These are phyloP conservation scores for Casuarina cunninghamiana DNA, from an alignment of 306 rosid genomes.

Conservation along the genomic window DNA sequence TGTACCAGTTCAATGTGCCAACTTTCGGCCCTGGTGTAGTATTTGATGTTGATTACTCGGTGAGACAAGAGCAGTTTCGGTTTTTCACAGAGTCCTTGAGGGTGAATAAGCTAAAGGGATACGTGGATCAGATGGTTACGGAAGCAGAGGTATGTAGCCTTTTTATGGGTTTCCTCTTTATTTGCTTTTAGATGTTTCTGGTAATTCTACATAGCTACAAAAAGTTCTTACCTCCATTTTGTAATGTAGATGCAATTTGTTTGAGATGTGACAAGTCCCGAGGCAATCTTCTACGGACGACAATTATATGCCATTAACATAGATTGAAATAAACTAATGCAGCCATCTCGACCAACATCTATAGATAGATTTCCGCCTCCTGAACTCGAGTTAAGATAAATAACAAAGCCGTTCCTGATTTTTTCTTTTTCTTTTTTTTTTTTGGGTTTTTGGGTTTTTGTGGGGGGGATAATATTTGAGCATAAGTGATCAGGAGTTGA, in stretches of 20 bases:
- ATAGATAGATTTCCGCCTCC: neutral
- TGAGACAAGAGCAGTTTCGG: constrained; percentile 90
- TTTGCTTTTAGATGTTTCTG: neutral
- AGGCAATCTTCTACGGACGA: neutral
- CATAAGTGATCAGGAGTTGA: neutral
- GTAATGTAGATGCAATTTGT: neutral
- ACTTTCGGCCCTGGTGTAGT: constrained; percentile 97
- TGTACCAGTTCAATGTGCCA: constrained; percentile 90
- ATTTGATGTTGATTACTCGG: constrained; percentile 87
- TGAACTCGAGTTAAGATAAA: neutral
- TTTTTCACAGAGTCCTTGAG: constrained; percentile 91
- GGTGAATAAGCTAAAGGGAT: constrained; percentile 74
- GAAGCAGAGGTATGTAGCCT: constrained; percentile 68
- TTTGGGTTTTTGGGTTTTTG: too few species aligned
- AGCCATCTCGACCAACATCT: neutral
- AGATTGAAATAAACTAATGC: neutral
- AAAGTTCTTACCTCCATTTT: neutral
- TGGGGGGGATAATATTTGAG: neutral
- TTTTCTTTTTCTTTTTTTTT: too few species aligned
- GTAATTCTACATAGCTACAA: neutral
- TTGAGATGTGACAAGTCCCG: neutral
- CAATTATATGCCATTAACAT: neutral
- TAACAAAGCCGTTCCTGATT: neutral
- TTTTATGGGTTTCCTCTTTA: neutral
- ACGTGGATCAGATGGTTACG: constrained; percentile 90